Conservation (phyloP, 768 basidiomycete genomes). For the Calvatia gigantea region DNA sequence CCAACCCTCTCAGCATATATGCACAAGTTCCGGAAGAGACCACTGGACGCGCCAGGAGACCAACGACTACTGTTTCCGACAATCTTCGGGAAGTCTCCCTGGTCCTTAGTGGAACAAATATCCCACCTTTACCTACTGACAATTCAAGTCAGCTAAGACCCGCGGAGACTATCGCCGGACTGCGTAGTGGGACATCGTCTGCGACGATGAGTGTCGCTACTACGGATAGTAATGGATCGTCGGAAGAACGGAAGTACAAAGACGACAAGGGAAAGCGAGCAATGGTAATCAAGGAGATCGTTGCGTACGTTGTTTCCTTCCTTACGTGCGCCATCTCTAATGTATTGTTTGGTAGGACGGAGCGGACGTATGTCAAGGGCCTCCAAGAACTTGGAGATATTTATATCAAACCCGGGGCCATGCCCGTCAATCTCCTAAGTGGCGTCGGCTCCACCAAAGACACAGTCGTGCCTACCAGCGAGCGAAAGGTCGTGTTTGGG, state of each 20-base stretch:
- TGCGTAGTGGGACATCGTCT: slow-evolving; percentile 56
- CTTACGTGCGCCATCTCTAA: slow-evolving; percentile 1
- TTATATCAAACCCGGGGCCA: slow-evolving; percentile 84
- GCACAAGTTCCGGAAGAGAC: slow-evolving; percentile 46
- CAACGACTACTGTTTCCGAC: slow-evolving; percentile 54
- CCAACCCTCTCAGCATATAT: slow-evolving; percentile 55
- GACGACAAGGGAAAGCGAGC: slow-evolving; percentile 85
- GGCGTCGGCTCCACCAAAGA: slow-evolving; percentile 75
- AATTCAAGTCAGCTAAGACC: slow-evolving; percentile 58
- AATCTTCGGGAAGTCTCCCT: slow-evolving; percentile 54
- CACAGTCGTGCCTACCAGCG: slow-evolving; percentile 77
- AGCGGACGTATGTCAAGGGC: slow-evolving; percentile 93
- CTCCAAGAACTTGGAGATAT: slow-evolving; percentile 92
- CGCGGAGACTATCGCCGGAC: slow-evolving; percentile 55
- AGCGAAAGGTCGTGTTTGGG: slow-evolving; percentile 89
- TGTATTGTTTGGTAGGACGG: slow-evolving; percentile 57
- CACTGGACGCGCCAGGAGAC: slow-evolving; percentile 53
- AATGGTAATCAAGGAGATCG: slow-evolving; percentile 85
- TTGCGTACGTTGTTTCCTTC: slow-evolving; percentile 57
- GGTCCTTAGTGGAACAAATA: slow-evolving; percentile 44
- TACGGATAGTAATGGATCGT: slow-evolving; percentile 71
- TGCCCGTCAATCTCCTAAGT: slow-evolving; percentile 65
- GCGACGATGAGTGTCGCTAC: slow-evolving; percentile 72
- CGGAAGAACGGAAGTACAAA: slow-evolving; percentile 85
- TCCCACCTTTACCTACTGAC: slow-evolving; percentile 32